Evolutionary conservation across 164 flowering plant species (phyloP).

Genomic region (Aristolochia fimbriata): DNA sequence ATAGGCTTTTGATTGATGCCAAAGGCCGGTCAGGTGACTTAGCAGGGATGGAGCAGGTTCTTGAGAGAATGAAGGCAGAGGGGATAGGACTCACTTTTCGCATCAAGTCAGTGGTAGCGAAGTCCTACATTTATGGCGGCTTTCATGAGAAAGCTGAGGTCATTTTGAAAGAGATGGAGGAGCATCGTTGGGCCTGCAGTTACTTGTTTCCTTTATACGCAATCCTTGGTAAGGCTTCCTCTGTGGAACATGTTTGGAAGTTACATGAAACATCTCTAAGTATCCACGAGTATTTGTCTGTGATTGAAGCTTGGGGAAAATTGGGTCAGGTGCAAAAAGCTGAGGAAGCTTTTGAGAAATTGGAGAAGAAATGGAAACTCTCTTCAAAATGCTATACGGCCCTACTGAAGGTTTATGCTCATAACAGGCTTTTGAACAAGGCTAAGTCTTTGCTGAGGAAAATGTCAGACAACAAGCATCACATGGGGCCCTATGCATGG

Average conservation of each 20-base stretch:
- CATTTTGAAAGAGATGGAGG: constrained; percentile 70
- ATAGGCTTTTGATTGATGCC: constrained; percentile 50
- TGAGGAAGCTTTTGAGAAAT: constrained; percentile 53
- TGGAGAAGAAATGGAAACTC: constrained; percentile 26
- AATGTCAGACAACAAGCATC: constrained; percentile 48
- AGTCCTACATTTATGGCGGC: constrained; percentile 43
- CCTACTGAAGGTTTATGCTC: constrained; percentile 53
- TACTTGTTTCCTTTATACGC: constrained; percentile 59
- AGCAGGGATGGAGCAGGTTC: constrained; percentile 64
- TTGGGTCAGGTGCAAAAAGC: constrained; percentile 57
- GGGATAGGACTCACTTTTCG: constrained; percentile 40
- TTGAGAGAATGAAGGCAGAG: constrained; percentile 75
- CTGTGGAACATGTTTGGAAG: constrained; percentile 63
- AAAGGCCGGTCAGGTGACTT: constrained; percentile 67
- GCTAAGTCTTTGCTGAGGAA: constrained; percentile 61
- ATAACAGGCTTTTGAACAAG: constrained; percentile 48
- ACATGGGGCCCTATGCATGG: constrained; percentile 59
- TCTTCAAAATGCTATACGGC: constrained; percentile 30
- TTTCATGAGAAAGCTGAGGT: constrained; percentile 60
- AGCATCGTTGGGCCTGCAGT: constrained; percentile 32
- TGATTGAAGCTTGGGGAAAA: constrained; percentile 80
- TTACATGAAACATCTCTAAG: constrained; percentile 36
- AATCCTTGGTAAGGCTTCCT: constrained; percentile 52
- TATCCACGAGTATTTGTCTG: constrained; percentile 38
- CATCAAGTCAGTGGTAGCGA: constrained; percentile 31